Percentiles rank a stretch among this genome's conserved stretches.
Conservation (phyloP, 2,329 filamentous ascomycete genomes). For the Eutypella sp. region DNA sequence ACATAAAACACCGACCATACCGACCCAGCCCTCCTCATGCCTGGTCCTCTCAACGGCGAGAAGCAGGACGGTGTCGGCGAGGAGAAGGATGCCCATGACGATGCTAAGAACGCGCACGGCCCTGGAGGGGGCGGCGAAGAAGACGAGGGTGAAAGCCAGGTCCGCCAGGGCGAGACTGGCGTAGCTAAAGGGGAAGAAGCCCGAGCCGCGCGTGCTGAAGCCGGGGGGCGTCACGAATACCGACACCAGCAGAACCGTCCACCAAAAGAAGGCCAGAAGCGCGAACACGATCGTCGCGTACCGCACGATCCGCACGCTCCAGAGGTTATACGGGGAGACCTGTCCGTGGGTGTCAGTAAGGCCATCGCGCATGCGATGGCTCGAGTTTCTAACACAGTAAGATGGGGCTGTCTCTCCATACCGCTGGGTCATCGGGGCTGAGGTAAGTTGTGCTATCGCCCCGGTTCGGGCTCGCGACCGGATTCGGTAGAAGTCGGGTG, state of each 20-base stretch:
- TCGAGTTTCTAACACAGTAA: too few species aligned
- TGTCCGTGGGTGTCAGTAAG: conserved; percentile 15
- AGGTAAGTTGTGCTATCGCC: conserved; percentile 57
- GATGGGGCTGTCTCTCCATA: conserved; percentile 36
- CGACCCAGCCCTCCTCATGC: conserved; percentile 84
- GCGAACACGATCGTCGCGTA: conserved; percentile 75
- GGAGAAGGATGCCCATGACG: conserved; percentile 60
- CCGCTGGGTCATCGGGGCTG: conserved; percentile 75
- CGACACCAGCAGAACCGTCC: conserved; percentile 82
- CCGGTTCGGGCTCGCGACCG: conserved; percentile 58
- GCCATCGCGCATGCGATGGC: too few species aligned
- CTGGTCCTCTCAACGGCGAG: conserved; percentile 69
- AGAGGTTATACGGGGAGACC: conserved; percentile 77
- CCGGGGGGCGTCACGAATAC: conserved; percentile 86
- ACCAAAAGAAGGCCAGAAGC: conserved; percentile 79
- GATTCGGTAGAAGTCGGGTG: conserved; percentile 65
- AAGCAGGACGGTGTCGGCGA: conserved; percentile 75
- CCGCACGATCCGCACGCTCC: conserved; percentile 77
- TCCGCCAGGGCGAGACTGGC: conserved; percentile 73
- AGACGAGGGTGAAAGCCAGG: conserved; percentile 71
- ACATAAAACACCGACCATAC: conserved; percentile 76
- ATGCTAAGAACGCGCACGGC: conserved; percentile 70
- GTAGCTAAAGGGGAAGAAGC: conserved; percentile 85
- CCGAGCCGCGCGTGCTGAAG: conserved; percentile 82
- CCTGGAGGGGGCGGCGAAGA: conserved; percentile 81